These are phyloP conservation scores for Claviceps fusiformis DNA, from an alignment of 2,329 filamentous ascomycete species.

Conservation along the genomic window DNA sequence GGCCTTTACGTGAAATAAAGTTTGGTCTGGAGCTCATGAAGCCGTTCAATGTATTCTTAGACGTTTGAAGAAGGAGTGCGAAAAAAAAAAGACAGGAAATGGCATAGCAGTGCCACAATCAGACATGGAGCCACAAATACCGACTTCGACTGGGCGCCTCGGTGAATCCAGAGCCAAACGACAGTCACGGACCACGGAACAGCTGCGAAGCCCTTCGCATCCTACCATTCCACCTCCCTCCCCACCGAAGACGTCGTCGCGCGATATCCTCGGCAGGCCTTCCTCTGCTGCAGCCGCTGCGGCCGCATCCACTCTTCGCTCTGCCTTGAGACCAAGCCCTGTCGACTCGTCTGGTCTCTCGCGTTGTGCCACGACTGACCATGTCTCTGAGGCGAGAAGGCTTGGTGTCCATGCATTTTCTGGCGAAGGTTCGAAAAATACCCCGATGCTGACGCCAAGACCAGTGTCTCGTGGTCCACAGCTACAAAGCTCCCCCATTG, in stretches of 20 bases:
- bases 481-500: conserved; percentile 21
- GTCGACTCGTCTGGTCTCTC: conserved; percentile 30
- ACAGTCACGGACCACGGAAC: conserved; percentile 15
- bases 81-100: conserved; percentile 23
- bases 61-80: conserved; percentile 9
- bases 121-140: conserved; percentile 30
- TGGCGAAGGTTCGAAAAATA: conserved; percentile 7
- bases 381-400: conserved; percentile 21
- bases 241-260: neutral
- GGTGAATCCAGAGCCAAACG: conserved; percentile 21
- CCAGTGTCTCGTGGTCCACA: conserved; percentile 12
- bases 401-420: conserved; percentile 11
- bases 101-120: conserved; percentile 31
- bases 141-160: conserved; percentile 15
- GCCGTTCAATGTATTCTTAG: conserved; percentile 18
- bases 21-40: neutral
- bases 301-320: conserved; percentile 19
- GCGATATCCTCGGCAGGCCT: neutral
- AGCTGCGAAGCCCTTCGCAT: conserved; percentile 7
- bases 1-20: neutral
- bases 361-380: conserved; percentile 55
- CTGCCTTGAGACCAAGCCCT: conserved; percentile 19
- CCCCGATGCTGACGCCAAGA: neutral
- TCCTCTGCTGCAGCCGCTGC: conserved; percentile 11
- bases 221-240: conserved; percentile 10